Percentiles rank a stretch among this genome's conserved stretches.
phyloP scores from a whole-genome alignment of 2,329 filamentous ascomycete genomes.

The Bipolaris oryzae region DNA sequence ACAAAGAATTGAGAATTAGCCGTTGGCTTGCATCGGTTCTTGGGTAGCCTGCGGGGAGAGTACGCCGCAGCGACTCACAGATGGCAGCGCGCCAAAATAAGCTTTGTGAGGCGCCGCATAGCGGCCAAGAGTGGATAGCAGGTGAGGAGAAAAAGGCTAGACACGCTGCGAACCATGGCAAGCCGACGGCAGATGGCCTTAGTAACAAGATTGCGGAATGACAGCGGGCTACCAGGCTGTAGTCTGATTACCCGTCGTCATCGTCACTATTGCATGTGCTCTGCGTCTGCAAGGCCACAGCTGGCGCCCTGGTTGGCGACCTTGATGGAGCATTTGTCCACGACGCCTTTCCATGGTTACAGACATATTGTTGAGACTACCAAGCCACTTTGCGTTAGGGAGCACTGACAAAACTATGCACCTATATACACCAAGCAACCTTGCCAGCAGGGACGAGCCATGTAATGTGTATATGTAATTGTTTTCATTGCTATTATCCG shows the following conservation, averaged over 20 bases:
- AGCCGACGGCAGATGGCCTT: conserved; percentile 2
- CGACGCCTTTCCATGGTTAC: background rate
- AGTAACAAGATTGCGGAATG: conserved; percentile 9
- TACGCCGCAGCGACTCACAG: background rate
- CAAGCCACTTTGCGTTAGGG: background rate
- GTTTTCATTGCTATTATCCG: conserved; percentile 1
- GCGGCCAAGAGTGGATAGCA: background rate
- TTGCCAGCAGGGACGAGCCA: background rate
- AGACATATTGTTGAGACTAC: conserved; percentile 1
- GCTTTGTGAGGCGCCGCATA: conserved; percentile 1
- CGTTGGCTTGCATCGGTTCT: conserved; percentile 2
- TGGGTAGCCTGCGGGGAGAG: background rate
- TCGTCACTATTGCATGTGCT: conserved; percentile 13
- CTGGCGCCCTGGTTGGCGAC: too few relatives aligned
- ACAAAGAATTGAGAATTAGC: conserved; percentile 1
- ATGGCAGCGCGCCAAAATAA: background rate
- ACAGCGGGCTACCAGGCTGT: conserved; percentile 15
- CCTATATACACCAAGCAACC: background rate
- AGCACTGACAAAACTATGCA: background rate
- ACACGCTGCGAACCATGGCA: conserved; percentile 10
- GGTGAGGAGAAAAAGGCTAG: conserved; percentile 1
- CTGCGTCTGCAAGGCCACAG: too few relatives aligned
- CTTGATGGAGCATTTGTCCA: background rate
- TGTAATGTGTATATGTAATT: background rate
- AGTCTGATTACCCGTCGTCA: conserved; percentile 12